Evolutionary conservation across 2,329 filamentous ascomycete genomes (phyloP).

Genomic region (Sarocladium brachiariae): DNA sequence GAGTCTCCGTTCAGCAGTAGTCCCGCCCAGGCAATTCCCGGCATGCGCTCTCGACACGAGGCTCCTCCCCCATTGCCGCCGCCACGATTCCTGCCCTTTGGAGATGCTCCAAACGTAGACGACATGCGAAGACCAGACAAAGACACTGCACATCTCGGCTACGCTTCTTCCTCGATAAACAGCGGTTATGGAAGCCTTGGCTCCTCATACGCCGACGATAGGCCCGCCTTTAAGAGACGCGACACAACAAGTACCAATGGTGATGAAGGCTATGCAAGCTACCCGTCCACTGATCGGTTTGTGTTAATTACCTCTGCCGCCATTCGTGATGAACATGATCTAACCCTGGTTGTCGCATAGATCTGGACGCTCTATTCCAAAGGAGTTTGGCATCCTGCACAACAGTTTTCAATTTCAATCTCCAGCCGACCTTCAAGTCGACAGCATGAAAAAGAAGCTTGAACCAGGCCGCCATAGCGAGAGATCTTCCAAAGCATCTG

Average conservation of each 20-base stretch:
- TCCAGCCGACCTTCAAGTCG: slow-evolving; percentile 40
- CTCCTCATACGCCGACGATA: slow-evolving; percentile 28
- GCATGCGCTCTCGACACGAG: slow-evolving; percentile 23
- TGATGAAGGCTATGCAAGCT: slow-evolving; percentile 39
- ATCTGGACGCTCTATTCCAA: slow-evolving; percentile 34
- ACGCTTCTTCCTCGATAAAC: slow-evolving; percentile 1
- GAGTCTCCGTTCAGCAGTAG: slow-evolving; percentile 26
- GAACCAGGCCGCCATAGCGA: slow-evolving; percentile 31
- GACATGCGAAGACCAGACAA: slow-evolving; percentile 24
- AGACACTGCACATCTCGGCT: slow-evolving; percentile 17
- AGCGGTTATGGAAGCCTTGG: slow-evolving; percentile 36
- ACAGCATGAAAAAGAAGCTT: slow-evolving; percentile 49
- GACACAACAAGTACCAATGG: slow-evolving; percentile 21
- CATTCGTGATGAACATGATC: background rate
- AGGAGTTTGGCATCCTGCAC: slow-evolving; percentile 44
- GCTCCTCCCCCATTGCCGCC: slow-evolving; percentile 41
- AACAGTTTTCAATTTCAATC: slow-evolving; percentile 42
- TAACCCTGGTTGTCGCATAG: slow-evolving; percentile 19
- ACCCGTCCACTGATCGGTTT: slow-evolving; percentile 33
- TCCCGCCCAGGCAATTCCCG: slow-evolving; percentile 37
- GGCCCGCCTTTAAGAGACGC: slow-evolving; percentile 25
- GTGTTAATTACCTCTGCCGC: slow-evolving; percentile 13
- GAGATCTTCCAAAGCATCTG: background rate
- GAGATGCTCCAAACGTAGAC: slow-evolving; percentile 23
- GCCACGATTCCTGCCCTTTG: slow-evolving; percentile 31